Evolutionary conservation across 2,329 filamentous ascomycete species (phyloP).

Genomic region (Xylogone sp.): DNA sequence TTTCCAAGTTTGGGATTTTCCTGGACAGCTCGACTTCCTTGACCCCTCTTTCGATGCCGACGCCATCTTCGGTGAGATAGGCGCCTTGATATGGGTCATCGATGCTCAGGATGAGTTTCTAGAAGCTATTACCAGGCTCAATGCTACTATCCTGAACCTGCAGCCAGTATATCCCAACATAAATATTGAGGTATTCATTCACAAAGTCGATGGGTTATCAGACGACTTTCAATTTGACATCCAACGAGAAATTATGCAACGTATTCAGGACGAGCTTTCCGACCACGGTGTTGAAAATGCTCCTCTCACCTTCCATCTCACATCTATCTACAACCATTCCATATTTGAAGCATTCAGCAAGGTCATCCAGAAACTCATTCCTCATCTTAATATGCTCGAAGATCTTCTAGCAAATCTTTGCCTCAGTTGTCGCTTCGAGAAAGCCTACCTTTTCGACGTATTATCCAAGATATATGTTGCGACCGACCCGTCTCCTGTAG

Average conservation of each 20-base stretch:
- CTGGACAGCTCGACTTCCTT: constrained; percentile 89
- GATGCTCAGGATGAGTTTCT: constrained; percentile 98
- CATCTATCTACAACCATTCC: constrained; percentile 96
- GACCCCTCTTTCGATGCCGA: constrained; percentile 88
- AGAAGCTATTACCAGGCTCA: constrained; percentile 82
- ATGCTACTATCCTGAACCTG: constrained; percentile 83
- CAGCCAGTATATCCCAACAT: constrained; percentile 88
- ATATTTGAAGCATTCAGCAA: constrained; percentile 99
- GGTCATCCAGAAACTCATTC: constrained; percentile 96
- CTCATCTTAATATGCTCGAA: constrained; percentile 87
- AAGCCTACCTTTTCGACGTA: constrained; percentile 97
- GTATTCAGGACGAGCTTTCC: constrained; percentile 92
- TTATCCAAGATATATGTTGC: constrained; percentile 98
- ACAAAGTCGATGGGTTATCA: constrained; percentile 96
- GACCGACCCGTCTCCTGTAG: constrained; percentile 87
- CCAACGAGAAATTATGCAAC: constrained; percentile 92
- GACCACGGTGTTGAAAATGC: constrained; percentile 93
- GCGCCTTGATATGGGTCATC: constrained; percentile 96
- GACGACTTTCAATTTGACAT: constrained; percentile 97
- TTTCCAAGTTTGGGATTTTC: constrained; percentile 97
- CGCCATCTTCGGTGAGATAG: constrained; percentile 89
- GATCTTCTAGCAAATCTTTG: constrained; percentile 91
- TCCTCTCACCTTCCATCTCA: constrained; percentile 91
- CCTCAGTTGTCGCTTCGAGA: constrained; percentile 92
- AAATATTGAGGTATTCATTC: constrained; percentile 97